These are phyloP conservation scores for Nematocida displodere DNA, from an alignment of 371 early-diverging fungal genomes.

Conservation along the genomic window DNA sequence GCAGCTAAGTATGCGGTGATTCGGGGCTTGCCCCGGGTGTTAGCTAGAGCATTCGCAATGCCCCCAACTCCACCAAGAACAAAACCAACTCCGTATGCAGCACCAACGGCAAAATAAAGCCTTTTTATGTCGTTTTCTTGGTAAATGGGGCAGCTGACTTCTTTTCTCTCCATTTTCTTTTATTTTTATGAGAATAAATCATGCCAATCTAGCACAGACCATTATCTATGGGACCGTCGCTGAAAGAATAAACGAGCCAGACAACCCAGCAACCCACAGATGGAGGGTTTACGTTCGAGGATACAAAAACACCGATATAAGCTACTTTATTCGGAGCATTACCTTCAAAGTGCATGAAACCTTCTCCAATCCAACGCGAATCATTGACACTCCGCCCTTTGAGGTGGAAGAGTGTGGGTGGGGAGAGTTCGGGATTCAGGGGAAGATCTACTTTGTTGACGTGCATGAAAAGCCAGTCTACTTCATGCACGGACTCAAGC, in stretches of 20 bases:
- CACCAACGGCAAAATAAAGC: conserved; percentile 29
- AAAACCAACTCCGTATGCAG: conserved; percentile 12
- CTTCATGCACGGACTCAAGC: conserved; percentile 36
- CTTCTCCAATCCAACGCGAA: conserved; percentile 49
- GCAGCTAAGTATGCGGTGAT: conserved; percentile 8
- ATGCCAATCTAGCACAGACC: conserved; percentile 51
- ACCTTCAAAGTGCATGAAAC: conserved; percentile 55
- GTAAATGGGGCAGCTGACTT: conserved; percentile 12
- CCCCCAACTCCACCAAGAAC: conserved; percentile 23
- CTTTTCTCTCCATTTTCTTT: conserved; percentile 48
- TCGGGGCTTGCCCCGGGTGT: conserved; percentile 20
- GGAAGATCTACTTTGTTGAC: conserved; percentile 50
- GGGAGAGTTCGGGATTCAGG: conserved; percentile 55
- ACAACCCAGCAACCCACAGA: conserved; percentile 36
- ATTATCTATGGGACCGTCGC: conserved; percentile 52
- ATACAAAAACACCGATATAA: conserved; percentile 49
- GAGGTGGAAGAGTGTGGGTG: conserved; percentile 54
- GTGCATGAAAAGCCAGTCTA: conserved; percentile 47
- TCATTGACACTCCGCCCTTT: conserved; percentile 49
- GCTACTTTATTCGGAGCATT: conserved; percentile 48
- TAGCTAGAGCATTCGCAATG: neutral
- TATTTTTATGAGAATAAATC: conserved; percentile 48
- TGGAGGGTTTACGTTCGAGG: conserved; percentile 51
- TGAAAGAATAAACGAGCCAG: conserved; percentile 6
- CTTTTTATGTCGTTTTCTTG: neutral